Percentiles rank a stretch among this genome's conserved stretches.
phyloP scores from a whole-genome alignment of 2,329 filamentous ascomycete species.

The Thermomyces lanuginosus region DNA sequence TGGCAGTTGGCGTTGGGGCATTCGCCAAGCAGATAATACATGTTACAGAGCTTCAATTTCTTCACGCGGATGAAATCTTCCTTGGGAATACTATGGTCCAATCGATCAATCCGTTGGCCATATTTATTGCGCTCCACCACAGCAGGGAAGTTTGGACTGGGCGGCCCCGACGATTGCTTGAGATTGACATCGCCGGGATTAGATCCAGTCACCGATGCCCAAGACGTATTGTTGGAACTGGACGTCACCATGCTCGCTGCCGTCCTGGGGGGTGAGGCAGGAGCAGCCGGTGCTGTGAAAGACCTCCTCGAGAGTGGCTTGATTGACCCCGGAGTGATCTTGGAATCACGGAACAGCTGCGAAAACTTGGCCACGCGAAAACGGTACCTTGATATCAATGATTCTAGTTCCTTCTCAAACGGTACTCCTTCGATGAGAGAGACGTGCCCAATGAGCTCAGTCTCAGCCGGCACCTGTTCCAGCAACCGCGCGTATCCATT shows the following conservation, averaged over 20 bases:
- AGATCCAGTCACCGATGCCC: slow-evolving; percentile 18
- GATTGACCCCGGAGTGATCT: slow-evolving; percentile 25
- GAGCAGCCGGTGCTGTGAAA: too few relatives aligned
- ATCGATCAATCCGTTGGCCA: slow-evolving; percentile 42
- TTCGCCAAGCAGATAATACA: slow-evolving; percentile 41
- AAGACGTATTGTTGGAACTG: slow-evolving; percentile 11
- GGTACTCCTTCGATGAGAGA: slow-evolving; percentile 40
- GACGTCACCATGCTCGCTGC: slow-evolving; percentile 25
- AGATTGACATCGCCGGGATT: slow-evolving; percentile 23
- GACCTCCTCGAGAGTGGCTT: slow-evolving; percentile 14
- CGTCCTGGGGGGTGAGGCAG: slow-evolving; percentile 16
- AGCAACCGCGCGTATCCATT: slow-evolving; percentile 38
- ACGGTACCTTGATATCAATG: slow-evolving; percentile 28
- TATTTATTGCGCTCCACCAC: slow-evolving; percentile 39
- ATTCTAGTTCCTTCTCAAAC: slow-evolving; percentile 37
- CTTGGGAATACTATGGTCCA: slow-evolving; percentile 33
- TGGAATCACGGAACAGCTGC: slow-evolving; percentile 36
- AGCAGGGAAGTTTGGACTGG: slow-evolving; percentile 13
- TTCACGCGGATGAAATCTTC: slow-evolving; percentile 43
- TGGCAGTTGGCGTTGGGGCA: slow-evolving; percentile 41
- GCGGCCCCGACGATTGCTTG: slow-evolving; percentile 20
- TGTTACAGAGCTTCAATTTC: slow-evolving; percentile 46
- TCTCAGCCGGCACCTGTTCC: slow-evolving; percentile 31
- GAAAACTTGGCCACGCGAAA: slow-evolving; percentile 36
- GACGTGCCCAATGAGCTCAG: slow-evolving; percentile 30